These are phyloP conservation scores for Aurifilum marmelostoma DNA, from an alignment of 2,329 filamentous ascomycete species.

Conservation along the genomic window DNA sequence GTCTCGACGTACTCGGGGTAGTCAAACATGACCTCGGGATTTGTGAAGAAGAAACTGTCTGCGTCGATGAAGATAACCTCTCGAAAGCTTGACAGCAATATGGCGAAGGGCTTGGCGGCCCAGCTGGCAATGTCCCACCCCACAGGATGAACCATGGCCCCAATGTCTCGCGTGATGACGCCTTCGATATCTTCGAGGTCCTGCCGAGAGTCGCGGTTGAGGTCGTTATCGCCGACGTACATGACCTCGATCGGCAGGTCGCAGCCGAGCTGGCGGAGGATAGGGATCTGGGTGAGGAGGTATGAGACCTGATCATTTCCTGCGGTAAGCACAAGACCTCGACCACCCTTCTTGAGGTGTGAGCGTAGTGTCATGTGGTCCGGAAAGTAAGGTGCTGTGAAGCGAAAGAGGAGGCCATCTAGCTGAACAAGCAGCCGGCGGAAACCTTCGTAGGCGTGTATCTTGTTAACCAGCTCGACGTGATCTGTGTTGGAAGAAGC, in stretches of 20 bases:
- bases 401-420: constrained; percentile 43
- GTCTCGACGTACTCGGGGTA: constrained; percentile 46
- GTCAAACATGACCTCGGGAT: constrained; percentile 47
- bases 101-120: constrained; percentile 51
- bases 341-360: constrained; percentile 45
- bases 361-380: constrained; percentile 49
- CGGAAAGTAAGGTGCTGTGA: constrained; percentile 46
- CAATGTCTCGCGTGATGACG: constrained; percentile 48
- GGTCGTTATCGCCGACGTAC: constrained; percentile 48
- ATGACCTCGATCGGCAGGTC: constrained; percentile 44
- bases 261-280: constrained; percentile 43
- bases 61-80: constrained; percentile 53
- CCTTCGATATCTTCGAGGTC: constrained; percentile 46
- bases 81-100: constrained; percentile 49
- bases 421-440: constrained; percentile 45
- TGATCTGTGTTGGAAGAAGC: constrained; percentile 26
- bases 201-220: constrained; percentile 46
- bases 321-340: constrained; percentile 49
- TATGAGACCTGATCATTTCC: constrained; percentile 48
- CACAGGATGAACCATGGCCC: constrained; percentile 47
- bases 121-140: constrained; percentile 50
- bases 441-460: constrained; percentile 47
- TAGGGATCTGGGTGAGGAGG: constrained; percentile 47
- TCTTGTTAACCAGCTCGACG: constrained; percentile 36
- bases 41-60: constrained; percentile 47